Evolutionary conservation across 139 green algal species (phyloP), one percentile per base, ranked within the genome.

Genomic region (Chlamydomonas asymmetrica): DNA sequence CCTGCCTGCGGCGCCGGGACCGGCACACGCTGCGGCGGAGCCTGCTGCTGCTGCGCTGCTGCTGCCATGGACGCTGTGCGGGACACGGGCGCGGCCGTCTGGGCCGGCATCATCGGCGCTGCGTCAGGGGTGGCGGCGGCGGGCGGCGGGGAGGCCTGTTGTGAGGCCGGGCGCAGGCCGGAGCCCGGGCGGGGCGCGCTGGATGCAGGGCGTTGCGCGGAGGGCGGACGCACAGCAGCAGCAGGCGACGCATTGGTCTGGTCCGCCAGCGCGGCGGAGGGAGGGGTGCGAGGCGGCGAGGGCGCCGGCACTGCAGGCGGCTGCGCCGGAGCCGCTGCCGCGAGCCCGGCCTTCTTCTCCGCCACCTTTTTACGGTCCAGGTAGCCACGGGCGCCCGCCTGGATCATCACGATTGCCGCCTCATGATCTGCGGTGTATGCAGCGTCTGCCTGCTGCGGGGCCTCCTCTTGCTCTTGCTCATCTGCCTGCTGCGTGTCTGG

Each of bases 351-450:
- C 22, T 3, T 34, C 43, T 63, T 43, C 25, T 38, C 29, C 31
- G 71, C 70, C 38, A 75, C 71, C 59, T 50, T 32, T 25, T 69
- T 69, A 23, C 70, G 56, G 54, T 66, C 70, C 39, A 76, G 40
- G 38, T 68, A 60, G 2, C 56, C 70, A n/a, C 70, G 56, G 31
- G 40, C 29, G 16, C 52, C 54, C 13, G 68, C 68, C 54, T 75
- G 68, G 52, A 75, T 75, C 39, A 29, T 23, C 27, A 66, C 1
- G n/a, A 61, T 40, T 4, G 50, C 67, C 25, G 31, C 59, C 32
- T 16, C 4, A 32, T 65, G 59, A 20, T 65, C 59, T 4, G n/a
- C 6, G 1, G 32, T 25, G 32, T 74, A 31, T 16, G 23, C 62
- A 4, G 35, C 60, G 3, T 34, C 35, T 2, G 27, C 60, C 34